Conservation (phyloP, 345 rosid species). For the Citrus australasica region DNA sequence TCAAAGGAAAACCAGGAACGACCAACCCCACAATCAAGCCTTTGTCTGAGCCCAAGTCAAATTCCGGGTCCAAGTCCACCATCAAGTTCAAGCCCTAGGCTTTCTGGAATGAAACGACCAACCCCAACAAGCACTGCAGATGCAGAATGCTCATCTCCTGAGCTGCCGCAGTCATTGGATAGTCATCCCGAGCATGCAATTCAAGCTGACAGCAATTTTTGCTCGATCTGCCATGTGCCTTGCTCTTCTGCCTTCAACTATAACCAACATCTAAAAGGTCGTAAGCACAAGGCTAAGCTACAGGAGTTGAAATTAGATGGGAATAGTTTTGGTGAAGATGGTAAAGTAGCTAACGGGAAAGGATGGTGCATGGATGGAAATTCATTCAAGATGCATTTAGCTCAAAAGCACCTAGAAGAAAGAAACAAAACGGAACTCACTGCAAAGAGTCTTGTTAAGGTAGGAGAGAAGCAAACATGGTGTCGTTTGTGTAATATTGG, state of each 20-base stretch:
- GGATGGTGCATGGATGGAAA: constrained; percentile 19
- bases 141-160: not conserved
- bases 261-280: constrained; percentile 20
- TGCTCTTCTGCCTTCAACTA: constrained; percentile 12
- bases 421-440: too few relatives aligned
- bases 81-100: not conserved
- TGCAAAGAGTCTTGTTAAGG: too few relatives aligned
- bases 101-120: constrained; percentile 6
- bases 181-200: not conserved
- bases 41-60: not conserved
- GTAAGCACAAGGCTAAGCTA: constrained; percentile 20
- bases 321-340: not conserved
- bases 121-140: constrained; percentile 4
- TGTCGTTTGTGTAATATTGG: too few relatives aligned
- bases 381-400: constrained; percentile 2
- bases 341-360: not conserved
- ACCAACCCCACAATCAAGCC: not conserved
- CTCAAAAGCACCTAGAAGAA: too few relatives aligned
- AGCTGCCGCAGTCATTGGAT: not conserved
- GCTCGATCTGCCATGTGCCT: constrained; percentile 24
- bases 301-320: not conserved
- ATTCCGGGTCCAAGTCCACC: not conserved
- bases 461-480: too few relatives aligned
- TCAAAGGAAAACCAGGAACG: too few relatives aligned
- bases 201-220: not conserved